Conservation (phyloP, 2,329 filamentous ascomycete species). For the Ceratocystis huliohia region DNA sequence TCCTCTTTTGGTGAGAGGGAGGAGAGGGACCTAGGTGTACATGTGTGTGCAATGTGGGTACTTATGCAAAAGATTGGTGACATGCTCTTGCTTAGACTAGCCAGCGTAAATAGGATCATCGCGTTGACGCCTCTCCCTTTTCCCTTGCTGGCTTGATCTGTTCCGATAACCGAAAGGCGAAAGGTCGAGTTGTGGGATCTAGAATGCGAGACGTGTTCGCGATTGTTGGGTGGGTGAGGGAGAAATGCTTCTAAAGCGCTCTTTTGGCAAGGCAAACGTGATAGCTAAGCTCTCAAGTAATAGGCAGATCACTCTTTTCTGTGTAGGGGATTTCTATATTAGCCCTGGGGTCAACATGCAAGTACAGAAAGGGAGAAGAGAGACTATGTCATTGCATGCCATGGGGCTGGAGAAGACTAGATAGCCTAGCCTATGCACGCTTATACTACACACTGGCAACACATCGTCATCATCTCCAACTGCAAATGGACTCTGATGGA, state of each 20-base stretch:
- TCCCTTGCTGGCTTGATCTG: background rate
- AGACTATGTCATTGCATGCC: background rate
- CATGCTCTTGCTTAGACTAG: background rate
- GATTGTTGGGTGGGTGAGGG: background rate
- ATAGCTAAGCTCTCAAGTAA: background rate
- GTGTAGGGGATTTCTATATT: background rate
- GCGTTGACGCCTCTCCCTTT: background rate
- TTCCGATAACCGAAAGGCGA: background rate
- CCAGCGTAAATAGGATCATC: background rate
- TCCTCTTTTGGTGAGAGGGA: background rate
- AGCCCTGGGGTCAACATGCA: background rate
- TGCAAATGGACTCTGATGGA: too few relatives aligned
- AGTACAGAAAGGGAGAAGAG: background rate
- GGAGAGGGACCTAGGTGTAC: background rate
- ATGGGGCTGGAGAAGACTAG: too few relatives aligned
- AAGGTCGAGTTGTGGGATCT: background rate
- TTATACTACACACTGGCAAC: too few relatives aligned
- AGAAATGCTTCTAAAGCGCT: background rate
- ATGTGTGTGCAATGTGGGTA: background rate
- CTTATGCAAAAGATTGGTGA: background rate
- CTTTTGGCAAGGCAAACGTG: too few relatives aligned
- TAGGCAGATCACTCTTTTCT: background rate
- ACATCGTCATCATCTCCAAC: too few relatives aligned
- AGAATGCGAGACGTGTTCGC: background rate
- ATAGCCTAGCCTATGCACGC: too few relatives aligned